phyloP scores from a whole-genome alignment of 306 rosid species.

The Rosa persica region DNA sequence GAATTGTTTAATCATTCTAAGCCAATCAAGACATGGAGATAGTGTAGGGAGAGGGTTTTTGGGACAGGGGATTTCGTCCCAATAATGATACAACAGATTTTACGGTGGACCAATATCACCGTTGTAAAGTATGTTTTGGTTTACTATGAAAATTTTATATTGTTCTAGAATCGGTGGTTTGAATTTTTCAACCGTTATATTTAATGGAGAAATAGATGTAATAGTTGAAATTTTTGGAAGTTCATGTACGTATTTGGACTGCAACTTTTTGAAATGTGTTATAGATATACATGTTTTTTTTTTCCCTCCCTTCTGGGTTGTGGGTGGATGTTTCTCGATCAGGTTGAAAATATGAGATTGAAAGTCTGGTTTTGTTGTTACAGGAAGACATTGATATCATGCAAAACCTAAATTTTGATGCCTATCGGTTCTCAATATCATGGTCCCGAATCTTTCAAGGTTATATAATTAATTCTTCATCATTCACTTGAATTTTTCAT shows the following conservation, averaged over 20 bases:
- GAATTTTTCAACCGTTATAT: too few relatives aligned
- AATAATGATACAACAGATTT: constrained; percentile 69
- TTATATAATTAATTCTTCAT: constrained; percentile 24
- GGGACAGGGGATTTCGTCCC: too few relatives aligned
- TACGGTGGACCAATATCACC: constrained; percentile 86
- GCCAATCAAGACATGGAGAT: too few relatives aligned
- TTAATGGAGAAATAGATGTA: not conserved
- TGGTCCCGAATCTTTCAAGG: constrained; percentile 97
- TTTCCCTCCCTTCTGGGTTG: too few relatives aligned
- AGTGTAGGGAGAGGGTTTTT: too few relatives aligned
- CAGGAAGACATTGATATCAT: constrained; percentile 83
- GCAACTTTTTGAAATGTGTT: constrained; percentile 15
- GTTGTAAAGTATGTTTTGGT: constrained; percentile 52
- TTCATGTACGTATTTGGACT: too few relatives aligned
- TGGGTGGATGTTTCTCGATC: too few relatives aligned
- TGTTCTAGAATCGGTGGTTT: not conserved
- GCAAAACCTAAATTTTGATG: constrained; percentile 72
- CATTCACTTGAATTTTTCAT: not conserved
- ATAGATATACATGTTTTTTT: not conserved
- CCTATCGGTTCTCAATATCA: constrained; percentile 89
- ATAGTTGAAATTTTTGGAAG: constrained; percentile 37
- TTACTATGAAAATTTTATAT: not conserved
- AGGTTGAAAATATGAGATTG: not conserved
- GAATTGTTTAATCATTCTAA: too few relatives aligned
- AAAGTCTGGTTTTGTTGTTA: constrained; percentile 8